Conservation (phyloP, 768 basidiomycete species). For the Paxillus rubicundulus region DNA sequence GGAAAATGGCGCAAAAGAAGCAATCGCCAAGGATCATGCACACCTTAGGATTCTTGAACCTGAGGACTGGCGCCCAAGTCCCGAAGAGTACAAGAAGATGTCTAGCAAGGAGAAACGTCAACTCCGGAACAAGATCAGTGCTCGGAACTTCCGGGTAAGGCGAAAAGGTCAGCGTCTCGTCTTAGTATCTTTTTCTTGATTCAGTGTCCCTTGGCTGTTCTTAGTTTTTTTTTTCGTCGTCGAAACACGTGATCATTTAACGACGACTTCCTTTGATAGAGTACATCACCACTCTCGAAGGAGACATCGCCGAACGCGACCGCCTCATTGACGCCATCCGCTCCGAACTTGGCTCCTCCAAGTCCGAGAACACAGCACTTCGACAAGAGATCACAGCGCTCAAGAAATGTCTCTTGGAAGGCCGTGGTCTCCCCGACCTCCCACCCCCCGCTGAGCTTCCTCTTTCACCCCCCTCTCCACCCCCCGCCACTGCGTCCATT, state of each 20-base stretch:
- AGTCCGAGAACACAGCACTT: constrained; percentile 80
- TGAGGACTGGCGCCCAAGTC: constrained; percentile 82
- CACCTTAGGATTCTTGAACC: constrained; percentile 33
- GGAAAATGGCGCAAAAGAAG: constrained; percentile 24
- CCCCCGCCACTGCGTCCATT: constrained; percentile 22
- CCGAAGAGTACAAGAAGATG: constrained; percentile 95
- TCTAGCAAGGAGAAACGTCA: constrained; percentile 95
- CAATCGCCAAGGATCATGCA: constrained; percentile 23
- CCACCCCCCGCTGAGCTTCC: constrained; percentile 46
- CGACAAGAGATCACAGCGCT: constrained; percentile 72
- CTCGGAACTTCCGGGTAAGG: constrained; percentile 91
- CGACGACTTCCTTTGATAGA: constrained; percentile 45
- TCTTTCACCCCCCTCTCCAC: constrained; percentile 41
- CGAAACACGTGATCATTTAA: not conserved
- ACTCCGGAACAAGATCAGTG: constrained; percentile 94
- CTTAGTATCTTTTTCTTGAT: not conserved
- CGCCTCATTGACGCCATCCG: constrained; percentile 84
- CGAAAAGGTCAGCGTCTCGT: constrained; percentile 66
- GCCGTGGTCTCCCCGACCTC: constrained; percentile 48
- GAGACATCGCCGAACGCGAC: constrained; percentile 91
- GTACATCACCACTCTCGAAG: constrained; percentile 92
- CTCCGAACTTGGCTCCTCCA: constrained; percentile 73
- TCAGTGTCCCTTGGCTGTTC: not conserved
- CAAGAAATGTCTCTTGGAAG: constrained; percentile 72
- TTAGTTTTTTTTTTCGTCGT: not conserved